Percentiles rank a stretch among this genome's conserved stretches.
Conservation (phyloP, 2,329 filamentous ascomycete genomes). For the Fusarium sp. region DNA sequence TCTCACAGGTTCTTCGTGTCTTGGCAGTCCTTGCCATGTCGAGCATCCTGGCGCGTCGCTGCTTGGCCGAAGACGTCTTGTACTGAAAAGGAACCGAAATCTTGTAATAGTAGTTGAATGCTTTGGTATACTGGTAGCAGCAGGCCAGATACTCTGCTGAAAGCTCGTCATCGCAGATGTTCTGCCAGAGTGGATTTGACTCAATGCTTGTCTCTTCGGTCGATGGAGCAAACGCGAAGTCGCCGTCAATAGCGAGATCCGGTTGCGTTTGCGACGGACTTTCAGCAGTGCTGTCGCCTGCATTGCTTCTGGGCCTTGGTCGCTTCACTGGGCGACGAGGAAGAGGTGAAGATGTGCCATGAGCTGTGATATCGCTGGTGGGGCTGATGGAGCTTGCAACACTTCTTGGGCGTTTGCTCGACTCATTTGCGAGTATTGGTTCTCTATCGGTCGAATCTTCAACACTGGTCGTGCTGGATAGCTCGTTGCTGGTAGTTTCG, state of each 20-base stretch:
- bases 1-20: background rate
- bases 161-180: background rate
- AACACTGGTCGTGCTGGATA: rapidly evolving
- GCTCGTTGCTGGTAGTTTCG: background rate
- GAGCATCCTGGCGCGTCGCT: conserved; percentile 4
- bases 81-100: background rate
- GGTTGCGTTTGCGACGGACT: background rate
- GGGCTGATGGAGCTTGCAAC: background rate
- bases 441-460: background rate
- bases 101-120: background rate
- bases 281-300: background rate
- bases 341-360: background rate
- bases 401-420: conserved; percentile 2
- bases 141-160: conserved; percentile 1
- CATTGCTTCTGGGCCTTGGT: background rate
- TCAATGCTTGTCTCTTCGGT: background rate
- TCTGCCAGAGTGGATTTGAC: background rate
- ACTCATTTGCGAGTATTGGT: background rate
- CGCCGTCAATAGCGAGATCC: rapidly evolving
- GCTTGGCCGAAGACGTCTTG: background rate
- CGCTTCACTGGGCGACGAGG: background rate
- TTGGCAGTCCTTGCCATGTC: conserved; percentile 6
- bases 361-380: background rate
- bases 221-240: background rate
- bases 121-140: conserved; percentile 3